Evolutionary conservation across 441 rosid species (phyloP).

Genomic region (Macaranga tanarius): DNA sequence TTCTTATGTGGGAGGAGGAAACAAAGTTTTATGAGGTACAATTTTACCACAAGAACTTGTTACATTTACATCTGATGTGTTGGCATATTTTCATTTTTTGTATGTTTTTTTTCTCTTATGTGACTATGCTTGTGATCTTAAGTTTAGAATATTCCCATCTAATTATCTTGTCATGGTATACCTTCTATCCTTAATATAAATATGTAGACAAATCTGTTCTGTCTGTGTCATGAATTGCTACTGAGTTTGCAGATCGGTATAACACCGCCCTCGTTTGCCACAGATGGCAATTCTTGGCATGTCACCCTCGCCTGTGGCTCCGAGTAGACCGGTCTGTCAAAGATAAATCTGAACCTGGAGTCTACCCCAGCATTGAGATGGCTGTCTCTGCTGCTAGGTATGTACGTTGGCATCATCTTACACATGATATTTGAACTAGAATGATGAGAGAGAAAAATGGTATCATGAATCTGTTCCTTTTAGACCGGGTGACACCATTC

Average conservation of each 20-base stretch:
- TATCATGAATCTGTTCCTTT: constrained; percentile 29
- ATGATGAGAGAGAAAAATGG: constrained; percentile 18
- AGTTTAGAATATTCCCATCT: too few relatives aligned
- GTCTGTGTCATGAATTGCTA: constrained; percentile 36
- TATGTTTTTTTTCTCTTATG: neutral
- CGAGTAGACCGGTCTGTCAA: constrained; percentile 73
- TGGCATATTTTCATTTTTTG: neutral
- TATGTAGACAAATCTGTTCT: constrained; percentile 18
- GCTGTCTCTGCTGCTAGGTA: constrained; percentile 98
- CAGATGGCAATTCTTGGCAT: constrained; percentile 95
- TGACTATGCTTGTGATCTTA: neutral
- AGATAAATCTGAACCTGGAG: constrained; percentile 60
- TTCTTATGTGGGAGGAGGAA: neutral
- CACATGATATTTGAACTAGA: constrained; percentile 1
- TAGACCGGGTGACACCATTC: constrained; percentile 95
- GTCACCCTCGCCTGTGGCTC: constrained; percentile 95
- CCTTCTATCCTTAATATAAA: too few relatives aligned
- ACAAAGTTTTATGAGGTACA: neutral
- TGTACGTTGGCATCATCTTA: constrained; percentile 25
- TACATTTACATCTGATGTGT: too few relatives aligned
- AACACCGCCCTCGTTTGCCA: constrained; percentile 99
- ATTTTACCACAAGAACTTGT: neutral
- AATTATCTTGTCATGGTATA: too few relatives aligned
- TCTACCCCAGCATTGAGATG: constrained; percentile 65
- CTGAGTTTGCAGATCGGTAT: constrained; percentile 70